Conservation (phyloP, 345 rosid genomes). For the Atalantia buxifolia region DNA sequence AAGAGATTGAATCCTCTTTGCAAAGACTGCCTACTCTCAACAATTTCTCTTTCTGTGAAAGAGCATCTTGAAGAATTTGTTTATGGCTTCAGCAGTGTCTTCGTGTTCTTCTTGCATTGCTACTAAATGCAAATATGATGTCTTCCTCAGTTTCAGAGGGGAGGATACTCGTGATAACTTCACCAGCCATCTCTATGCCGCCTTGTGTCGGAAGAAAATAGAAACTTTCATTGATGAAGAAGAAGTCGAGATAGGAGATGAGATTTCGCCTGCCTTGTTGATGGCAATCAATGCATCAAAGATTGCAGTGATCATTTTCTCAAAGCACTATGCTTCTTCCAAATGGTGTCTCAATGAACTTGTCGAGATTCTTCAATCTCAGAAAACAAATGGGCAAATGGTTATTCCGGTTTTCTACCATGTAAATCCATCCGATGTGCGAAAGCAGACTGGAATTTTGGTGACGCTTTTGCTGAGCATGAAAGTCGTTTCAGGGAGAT, state of each 20-base stretch:
- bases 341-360: background rate
- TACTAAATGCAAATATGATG: background rate
- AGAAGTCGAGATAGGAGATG: background rate
- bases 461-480: background rate
- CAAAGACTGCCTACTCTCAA: background rate
- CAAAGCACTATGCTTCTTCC: background rate
- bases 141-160: background rate
- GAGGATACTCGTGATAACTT: background rate
- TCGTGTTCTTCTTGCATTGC: background rate
- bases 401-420: constrained; percentile 9
- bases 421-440: background rate
- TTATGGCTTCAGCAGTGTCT: background rate
- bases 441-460: background rate
- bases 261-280: background rate
- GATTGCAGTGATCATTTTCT: background rate
- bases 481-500: background rate
- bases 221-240: background rate
- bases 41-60: background rate
- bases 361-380: background rate
- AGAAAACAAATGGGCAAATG: background rate
- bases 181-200: background rate
- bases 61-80: background rate
- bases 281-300: background rate
- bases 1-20: too few relatives aligned
- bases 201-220: background rate